These are phyloP conservation scores for Diophrys appendiculata DNA, from an alignment of 73 alveolate genomes.

Conservation along the genomic window DNA sequence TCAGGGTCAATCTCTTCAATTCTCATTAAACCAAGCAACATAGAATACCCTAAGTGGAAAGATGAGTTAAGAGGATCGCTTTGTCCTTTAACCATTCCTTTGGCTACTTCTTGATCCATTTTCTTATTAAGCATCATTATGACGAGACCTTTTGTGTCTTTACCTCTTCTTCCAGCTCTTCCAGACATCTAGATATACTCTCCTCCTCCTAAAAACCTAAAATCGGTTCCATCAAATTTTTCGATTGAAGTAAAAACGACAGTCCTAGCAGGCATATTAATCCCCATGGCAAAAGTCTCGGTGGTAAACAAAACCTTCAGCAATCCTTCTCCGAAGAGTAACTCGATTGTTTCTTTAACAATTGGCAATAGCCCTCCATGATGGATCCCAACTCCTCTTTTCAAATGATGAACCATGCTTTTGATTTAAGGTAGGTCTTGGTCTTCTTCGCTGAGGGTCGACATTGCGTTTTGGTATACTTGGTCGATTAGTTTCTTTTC, in stretches of 20 bases:
- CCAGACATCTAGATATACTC: slow-evolving; percentile 99
- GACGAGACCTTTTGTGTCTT: slow-evolving; percentile 97
- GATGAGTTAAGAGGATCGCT: slow-evolving; percentile 95
- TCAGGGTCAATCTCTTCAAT: slow-evolving; percentile 96
- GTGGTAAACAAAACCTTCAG: slow-evolving; percentile 97
- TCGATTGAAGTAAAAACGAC: slow-evolving; percentile 98
- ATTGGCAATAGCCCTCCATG: slow-evolving; percentile 99
- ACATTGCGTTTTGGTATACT: slow-evolving; percentile 96
- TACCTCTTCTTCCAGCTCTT: slow-evolving; percentile 99
- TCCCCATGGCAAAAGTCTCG: slow-evolving; percentile 99
- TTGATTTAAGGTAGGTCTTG: slow-evolving; percentile 89
- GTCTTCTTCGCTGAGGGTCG: slow-evolving; percentile 97
- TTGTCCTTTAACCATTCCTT: slow-evolving; percentile 97
- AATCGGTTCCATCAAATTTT: slow-evolving; percentile 98
- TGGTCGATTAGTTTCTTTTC: slow-evolving; percentile 94
- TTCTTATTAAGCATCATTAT: slow-evolving; percentile 97
- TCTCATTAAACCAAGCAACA: slow-evolving; percentile 96
- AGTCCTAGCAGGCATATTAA: slow-evolving; percentile 99
- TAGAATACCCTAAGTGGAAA: slow-evolving; percentile 97
- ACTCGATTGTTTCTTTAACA: slow-evolving; percentile 96
- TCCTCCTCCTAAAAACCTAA: slow-evolving; percentile 97
- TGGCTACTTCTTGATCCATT: slow-evolving; percentile 98
- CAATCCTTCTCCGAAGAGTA: slow-evolving; percentile 97
- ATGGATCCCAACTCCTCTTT: slow-evolving; percentile 98
- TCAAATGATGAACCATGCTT: slow-evolving; percentile 88